Percentiles rank a stretch among this genome's conserved stretches.
Evolutionary conservation across 257 asterid species (phyloP).

Genomic region (Catharanthus roseus): DNA sequence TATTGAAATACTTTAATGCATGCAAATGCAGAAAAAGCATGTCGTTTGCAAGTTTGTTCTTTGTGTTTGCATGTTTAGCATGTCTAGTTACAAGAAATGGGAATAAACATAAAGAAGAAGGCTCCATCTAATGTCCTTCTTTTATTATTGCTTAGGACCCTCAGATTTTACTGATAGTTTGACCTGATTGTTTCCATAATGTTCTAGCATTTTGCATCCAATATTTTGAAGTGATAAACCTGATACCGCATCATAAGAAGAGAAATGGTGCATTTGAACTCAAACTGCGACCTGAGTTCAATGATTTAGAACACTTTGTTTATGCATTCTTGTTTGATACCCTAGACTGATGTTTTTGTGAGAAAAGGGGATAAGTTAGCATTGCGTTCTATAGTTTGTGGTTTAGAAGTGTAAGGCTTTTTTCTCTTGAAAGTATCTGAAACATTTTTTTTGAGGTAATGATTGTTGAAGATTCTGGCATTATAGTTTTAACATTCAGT

Average conservation of each 20-base stretch:
- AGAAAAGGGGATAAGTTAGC: background rate
- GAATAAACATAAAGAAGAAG: background rate
- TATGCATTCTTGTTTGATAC: background rate
- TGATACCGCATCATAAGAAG: background rate
- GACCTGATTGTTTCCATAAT: background rate
- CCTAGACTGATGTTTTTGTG: background rate
- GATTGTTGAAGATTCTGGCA: background rate
- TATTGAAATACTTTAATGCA: background rate
- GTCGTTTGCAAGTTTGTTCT: background rate
- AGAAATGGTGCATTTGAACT: background rate
- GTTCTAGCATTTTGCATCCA: background rate
- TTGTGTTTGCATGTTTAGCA: conserved; percentile 1
- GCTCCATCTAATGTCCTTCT: background rate
- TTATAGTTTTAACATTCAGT: background rate
- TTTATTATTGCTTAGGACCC: background rate
- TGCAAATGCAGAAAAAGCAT: background rate
- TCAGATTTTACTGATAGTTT: background rate
- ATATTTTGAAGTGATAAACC: background rate
- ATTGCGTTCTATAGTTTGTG: background rate
- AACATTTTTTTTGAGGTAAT: background rate
- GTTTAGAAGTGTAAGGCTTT: background rate
- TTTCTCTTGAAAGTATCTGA: background rate
- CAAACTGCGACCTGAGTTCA: background rate
- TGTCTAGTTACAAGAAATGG: background rate
- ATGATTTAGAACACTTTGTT: background rate